Evolutionary conservation across 2,329 filamentous ascomycete species (phyloP).

Genomic region (Paracoccidioides brasiliensis): DNA sequence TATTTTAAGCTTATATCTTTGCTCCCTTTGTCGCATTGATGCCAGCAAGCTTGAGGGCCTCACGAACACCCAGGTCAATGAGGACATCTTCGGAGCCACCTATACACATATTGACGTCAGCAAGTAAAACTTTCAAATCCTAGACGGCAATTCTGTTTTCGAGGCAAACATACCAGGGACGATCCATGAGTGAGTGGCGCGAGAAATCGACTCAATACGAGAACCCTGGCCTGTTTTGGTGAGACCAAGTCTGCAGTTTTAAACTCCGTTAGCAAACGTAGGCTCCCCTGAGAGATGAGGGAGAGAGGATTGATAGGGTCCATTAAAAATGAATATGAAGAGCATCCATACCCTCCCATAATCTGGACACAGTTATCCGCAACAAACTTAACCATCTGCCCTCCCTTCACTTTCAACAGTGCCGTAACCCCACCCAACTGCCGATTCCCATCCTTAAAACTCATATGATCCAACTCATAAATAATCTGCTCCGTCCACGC

Average conservation of each 20-base stretch:
- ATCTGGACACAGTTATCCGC: slow-evolving; percentile 8
- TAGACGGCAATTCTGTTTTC: not conserved
- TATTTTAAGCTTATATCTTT: not conserved
- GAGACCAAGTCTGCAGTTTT: slow-evolving; percentile 3
- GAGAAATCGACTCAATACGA: slow-evolving; percentile 8
- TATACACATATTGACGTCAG: not conserved
- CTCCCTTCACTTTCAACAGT: slow-evolving; percentile 3
- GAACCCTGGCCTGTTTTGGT: slow-evolving; percentile 9
- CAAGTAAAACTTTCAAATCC: not conserved
- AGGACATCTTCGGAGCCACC: slow-evolving; percentile 11
- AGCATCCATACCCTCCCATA: slow-evolving; percentile 7
- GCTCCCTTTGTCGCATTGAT: slow-evolving; percentile 1
- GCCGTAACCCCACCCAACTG: slow-evolving; percentile 2
- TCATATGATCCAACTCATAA: slow-evolving; percentile 2
- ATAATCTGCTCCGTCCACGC: slow-evolving; percentile 2
- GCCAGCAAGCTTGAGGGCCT: slow-evolving; percentile 7
- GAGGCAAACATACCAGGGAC: slow-evolving; percentile 3
- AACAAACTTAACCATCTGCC: slow-evolving; percentile 5
- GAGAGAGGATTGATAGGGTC: not conserved
- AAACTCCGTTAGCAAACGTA: not conserved
- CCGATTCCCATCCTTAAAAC: slow-evolving; percentile 1
- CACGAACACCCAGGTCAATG: slow-evolving; percentile 8
- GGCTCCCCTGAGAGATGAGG: not conserved
- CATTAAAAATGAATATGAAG: not conserved
- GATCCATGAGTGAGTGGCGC: slow-evolving; percentile 5